Evolutionary conservation across 2,329 filamentous ascomycete genomes (phyloP).

Genomic region (Colletotrichum sp.): DNA sequence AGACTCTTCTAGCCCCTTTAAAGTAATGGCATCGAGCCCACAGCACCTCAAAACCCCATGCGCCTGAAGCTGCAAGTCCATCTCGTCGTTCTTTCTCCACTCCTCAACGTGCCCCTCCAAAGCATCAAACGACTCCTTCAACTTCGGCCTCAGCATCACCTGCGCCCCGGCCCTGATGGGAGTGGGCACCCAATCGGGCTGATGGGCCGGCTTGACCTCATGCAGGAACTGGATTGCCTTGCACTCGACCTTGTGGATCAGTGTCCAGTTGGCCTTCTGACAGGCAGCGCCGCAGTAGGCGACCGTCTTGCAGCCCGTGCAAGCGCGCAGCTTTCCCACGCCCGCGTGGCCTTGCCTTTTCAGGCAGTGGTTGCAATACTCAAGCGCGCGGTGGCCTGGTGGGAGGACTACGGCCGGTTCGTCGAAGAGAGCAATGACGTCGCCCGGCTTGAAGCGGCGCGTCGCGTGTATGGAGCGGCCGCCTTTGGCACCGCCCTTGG

Average conservation of each 20-base stretch:
- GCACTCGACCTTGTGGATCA: conserved; percentile 61
- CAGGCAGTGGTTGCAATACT: conserved; percentile 58
- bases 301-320: conserved; percentile 57
- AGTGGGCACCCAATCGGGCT: conserved; percentile 50
- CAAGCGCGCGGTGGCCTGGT: conserved; percentile 41
- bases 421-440: conserved; percentile 48
- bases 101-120: conserved; percentile 53
- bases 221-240: conserved; percentile 36
- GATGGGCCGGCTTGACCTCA: conserved; percentile 40
- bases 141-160: conserved; percentile 45
- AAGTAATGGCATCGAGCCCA: conserved; percentile 38
- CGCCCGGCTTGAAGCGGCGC: conserved; percentile 47
- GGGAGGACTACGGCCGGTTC: conserved; percentile 52
- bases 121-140: conserved; percentile 35
- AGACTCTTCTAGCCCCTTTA: conserved; percentile 42
- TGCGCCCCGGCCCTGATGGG: conserved; percentile 60
- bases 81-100: conserved; percentile 45
- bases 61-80: conserved; percentile 54
- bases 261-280: conserved; percentile 59
- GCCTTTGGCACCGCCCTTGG: conserved; percentile 36
- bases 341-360: neutral
- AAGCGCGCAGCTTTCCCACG: conserved; percentile 31
- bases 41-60: conserved; percentile 25
- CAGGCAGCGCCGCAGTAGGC: conserved; percentile 61
- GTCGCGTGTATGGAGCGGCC: conserved; percentile 50